A percentile compares a stretch with the other conserved stretches of the same genome.
Conservation (phyloP, 352 stramenopile genomes). For the Globisporangium spinosum region DNA sequence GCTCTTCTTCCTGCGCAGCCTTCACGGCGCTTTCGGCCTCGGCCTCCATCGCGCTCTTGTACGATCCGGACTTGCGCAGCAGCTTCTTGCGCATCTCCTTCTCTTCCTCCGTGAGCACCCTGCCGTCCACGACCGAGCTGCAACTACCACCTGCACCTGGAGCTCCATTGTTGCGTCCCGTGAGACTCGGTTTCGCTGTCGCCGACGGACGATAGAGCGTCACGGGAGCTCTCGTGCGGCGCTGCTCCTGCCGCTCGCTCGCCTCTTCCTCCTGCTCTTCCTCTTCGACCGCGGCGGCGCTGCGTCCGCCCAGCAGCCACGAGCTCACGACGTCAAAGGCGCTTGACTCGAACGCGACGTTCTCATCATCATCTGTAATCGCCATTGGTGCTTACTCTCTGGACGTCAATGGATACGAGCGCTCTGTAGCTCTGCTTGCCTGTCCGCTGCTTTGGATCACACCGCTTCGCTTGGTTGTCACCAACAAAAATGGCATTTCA, state of each 20-base stretch:
- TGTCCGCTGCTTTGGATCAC: background rate
- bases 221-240: conserved; percentile 25
- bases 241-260: background rate
- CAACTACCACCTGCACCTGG: background rate
- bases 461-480: background rate
- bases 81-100: conserved; percentile 73
- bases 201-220: conserved; percentile 52
- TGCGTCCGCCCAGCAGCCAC: conserved; percentile 43
- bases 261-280: conserved; percentile 16
- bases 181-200: conserved; percentile 28
- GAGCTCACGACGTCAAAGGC: conserved; percentile 64
- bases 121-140: conserved; percentile 9
- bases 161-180: conserved; percentile 21
- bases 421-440: background rate
- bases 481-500: background rate
- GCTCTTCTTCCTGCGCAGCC: conserved; percentile 26
- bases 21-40: conserved; percentile 26
- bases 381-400: conserved; percentile 1
- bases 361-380: conserved; percentile 38
- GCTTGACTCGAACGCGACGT: conserved; percentile 44
- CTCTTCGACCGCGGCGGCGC: conserved; percentile 7
- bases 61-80: conserved; percentile 47
- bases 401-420: background rate
- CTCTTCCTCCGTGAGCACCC: conserved; percentile 51
- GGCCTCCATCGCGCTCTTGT: conserved; percentile 25